A percentile compares a stretch with the other conserved stretches of the same genome.
Evolutionary conservation across 108 stramenopile species (phyloP).

Genomic region (Skeletonema marinoi): DNA sequence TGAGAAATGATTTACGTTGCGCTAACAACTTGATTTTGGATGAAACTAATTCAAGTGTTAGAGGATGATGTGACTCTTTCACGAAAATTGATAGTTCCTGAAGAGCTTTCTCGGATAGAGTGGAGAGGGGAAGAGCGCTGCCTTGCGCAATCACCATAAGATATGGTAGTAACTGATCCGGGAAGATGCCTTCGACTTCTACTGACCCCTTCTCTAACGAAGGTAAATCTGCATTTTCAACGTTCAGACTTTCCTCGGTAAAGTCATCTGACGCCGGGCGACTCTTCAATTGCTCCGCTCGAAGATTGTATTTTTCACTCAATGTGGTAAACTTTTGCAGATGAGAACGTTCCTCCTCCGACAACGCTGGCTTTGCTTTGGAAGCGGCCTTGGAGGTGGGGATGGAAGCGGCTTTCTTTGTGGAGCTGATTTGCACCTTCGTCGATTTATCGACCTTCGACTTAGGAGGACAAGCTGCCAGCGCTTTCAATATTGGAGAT

Average conservation of each 20-base stretch:
- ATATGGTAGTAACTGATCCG: conserved; percentile 49
- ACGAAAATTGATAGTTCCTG: conserved; percentile 34
- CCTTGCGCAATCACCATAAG: conserved; percentile 63
- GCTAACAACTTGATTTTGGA: conserved; percentile 73
- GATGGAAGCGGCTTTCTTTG: background rate
- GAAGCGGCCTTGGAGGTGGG: background rate
- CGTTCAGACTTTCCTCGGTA: conserved; percentile 23
- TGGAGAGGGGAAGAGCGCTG: conserved; percentile 58
- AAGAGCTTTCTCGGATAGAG: conserved; percentile 40
- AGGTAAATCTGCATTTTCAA: conserved; percentile 18
- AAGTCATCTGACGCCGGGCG: conserved; percentile 37
- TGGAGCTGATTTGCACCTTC: background rate
- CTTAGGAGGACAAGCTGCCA: conserved; percentile 12
- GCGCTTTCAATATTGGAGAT: conserved; percentile 4
- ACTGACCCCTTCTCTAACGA: conserved; percentile 24
- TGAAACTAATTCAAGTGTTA: conserved; percentile 52
- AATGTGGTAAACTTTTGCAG: conserved; percentile 14
- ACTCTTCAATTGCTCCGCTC: conserved; percentile 30
- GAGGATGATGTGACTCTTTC: conserved; percentile 20
- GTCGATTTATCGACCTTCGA: background rate
- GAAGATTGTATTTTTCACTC: conserved; percentile 30
- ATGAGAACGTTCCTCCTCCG: conserved; percentile 24
- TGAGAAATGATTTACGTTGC: conserved; percentile 61
- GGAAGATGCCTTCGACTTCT: conserved; percentile 50
- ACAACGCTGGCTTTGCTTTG: background rate